Evolutionary conservation across 352 stramenopile genomes (phyloP), one percentile per base, ranked within the genome.

Genomic region (Pythium sukuiense): DNA sequence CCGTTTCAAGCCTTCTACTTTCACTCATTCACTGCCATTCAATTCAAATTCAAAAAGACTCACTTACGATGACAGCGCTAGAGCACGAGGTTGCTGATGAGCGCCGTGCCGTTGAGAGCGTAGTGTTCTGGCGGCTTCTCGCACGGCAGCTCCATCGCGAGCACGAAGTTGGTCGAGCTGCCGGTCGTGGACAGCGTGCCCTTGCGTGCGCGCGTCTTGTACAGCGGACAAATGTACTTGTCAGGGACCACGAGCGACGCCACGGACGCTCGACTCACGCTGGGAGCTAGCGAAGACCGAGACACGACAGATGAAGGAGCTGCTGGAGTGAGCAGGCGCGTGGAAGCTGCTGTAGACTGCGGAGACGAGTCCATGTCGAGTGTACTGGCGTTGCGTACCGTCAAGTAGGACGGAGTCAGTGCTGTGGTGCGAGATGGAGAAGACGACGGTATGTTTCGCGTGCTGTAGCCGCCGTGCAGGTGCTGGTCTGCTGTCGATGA

Each of bases 121-220:
- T 96, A 98, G 61, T 92, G 79, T 54, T 95, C 77, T 0, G 91
- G 69, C 1, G 79, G 61, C 5, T 80, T 71, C 35, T 95, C 79
- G 37, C 84, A 92, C 3, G 88, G 81, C 13, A 98, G 69, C 18
- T 97, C 87, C 29, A 98, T 88, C 6, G 92, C 77, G 7, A 98
- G 69, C 29, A 98, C 86, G 61, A 96, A 96, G 77, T 97, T 98
- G 20, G 92, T 98, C 7, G 85, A 97, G 66, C 94, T 97, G 33
- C 94, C 94, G 0, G 92, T 98, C 1, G 94, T 98, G 29, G 84
- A 96, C 27, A 98, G 67, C 13, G 89, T 94, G 11, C 94, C 94
- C 65, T 96, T 95, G 8, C 94, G 73, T 37, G 87, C 80, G 0
- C 76, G 69, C 0, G 92, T 98, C 70, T 97, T 98, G 81, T 98